Base-by-base conservation (phyloP, 1,284 basidiomycete species). In the Coriolopsis trogii region DNA sequence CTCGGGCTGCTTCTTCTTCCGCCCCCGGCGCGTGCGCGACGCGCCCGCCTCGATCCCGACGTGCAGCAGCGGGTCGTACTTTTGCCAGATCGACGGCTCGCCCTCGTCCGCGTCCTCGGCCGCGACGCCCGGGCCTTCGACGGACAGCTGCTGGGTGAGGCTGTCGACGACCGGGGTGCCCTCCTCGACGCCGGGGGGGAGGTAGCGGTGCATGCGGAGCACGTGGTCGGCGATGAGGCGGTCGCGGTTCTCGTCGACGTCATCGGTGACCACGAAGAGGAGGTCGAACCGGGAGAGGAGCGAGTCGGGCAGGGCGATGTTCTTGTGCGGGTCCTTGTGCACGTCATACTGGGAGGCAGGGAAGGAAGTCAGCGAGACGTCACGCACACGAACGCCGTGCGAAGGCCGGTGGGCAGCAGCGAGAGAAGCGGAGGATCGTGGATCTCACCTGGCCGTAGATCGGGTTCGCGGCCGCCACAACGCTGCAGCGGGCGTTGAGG, bases 241-340 rank as follows among this genome's bases (percentile, higher is more conserved):
- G 72, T 99, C 97, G 29, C 95, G 83, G 59, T 87, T 82, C 75
- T 98, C 97, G 65, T 98, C 94, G 6, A 97, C 94, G 68, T 99
- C 95, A 72, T 99, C 97, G 0, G 95, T 99, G 15, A 99, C 94
- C 44, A 99, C 90, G 68, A 99, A 99, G 31, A 99, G 82, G 59
- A 99, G 73, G 77, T 99, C 97, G 77, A 99, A 99, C 87, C 97
- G 96, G 16, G 97, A 99, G 16, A 99, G 83, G 15, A 99, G 81
- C 28, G 97, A 99, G 72, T 99, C 97, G 3, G 97, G 97, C 1
- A 99, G 84, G 3, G 96, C 97, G 63, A 99, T 99, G 68, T 99
- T 99, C 74, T 91, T 90, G 75, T 98, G 95, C 16, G 97, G 97
- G 70, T 99, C 97, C 75, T 99, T 99, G 78, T 99, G 96, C 20